Evolutionary conservation across 257 asterid genomes (phyloP).

Genomic region (Asclepias syriaca): DNA sequence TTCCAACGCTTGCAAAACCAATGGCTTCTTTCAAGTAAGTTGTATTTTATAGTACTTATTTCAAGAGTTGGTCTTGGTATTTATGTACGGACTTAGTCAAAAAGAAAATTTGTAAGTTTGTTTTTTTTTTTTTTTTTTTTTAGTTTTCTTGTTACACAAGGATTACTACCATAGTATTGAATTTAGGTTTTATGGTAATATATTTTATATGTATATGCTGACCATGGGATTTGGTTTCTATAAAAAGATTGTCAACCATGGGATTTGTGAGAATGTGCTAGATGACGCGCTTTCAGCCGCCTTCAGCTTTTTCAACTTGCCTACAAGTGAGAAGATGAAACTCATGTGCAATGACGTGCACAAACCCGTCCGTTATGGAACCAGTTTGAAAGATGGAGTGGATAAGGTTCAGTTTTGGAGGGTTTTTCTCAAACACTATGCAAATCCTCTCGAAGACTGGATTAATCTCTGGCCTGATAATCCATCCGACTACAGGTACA

Average conservation of each 20-base stretch:
- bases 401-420: constrained; percentile 43
- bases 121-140: not conserved
- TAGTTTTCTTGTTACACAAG: not conserved
- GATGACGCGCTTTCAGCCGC: constrained; percentile 35
- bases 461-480: constrained; percentile 38
- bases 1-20: constrained; percentile 25
- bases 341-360: constrained; percentile 36
- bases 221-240: not conserved
- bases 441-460: constrained; percentile 47
- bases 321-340: constrained; percentile 27
- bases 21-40: constrained; percentile 52
- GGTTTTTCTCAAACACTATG: constrained; percentile 49
- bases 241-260: constrained; percentile 42
- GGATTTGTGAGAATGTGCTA: constrained; percentile 28
- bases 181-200: too few species aligned
- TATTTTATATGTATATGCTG: not conserved
- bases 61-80: not conserved
- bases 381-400: constrained; percentile 35
- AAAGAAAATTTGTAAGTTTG: too few species aligned
- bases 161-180: not conserved
- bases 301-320: constrained; percentile 32
- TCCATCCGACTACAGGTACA: constrained; percentile 40
- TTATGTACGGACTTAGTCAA: not conserved
- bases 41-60: not conserved
- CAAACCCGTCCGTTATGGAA: constrained; percentile 38